Percentiles rank a stretch among this genome's conserved stretches.
Evolutionary conservation across 371 early-diverging fungal species (phyloP).

Genomic region (Mucor indicus): DNA sequence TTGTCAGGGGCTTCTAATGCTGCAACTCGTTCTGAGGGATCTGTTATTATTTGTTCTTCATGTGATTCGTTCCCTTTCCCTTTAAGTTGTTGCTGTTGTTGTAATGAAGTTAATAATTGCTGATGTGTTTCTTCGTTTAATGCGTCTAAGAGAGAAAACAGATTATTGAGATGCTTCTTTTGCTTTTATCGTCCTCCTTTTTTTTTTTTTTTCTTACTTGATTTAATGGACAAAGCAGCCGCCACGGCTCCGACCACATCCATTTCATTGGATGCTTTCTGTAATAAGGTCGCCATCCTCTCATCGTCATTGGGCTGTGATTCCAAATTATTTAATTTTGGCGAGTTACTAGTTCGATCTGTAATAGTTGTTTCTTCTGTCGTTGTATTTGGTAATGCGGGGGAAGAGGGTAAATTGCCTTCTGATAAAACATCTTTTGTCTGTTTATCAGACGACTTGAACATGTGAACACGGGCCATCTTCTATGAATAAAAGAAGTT

Average conservation of each 20-base stretch:
- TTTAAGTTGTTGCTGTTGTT: constrained; percentile 5
- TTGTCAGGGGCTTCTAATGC: constrained; percentile 7
- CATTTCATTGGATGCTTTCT: constrained; percentile 18
- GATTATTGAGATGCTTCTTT: too few relatives aligned
- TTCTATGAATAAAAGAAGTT: too few relatives aligned
- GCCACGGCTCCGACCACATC: constrained; percentile 37
- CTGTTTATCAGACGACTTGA: constrained; percentile 13
- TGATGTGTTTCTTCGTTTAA: constrained; percentile 7
- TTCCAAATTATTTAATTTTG: neutral
- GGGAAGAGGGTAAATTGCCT: constrained; percentile 12
- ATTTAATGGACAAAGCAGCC: constrained; percentile 33
- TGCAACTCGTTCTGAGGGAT: constrained; percentile 17
- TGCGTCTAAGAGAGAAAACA: constrained; percentile 2
- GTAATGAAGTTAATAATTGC: constrained; percentile 5
- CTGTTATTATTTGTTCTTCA: constrained; percentile 4
- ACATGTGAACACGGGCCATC: constrained; percentile 28
- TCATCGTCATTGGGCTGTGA: constrained; percentile 1
- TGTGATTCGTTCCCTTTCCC: neutral
- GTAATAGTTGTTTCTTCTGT: neutral
- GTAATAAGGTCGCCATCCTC: constrained; percentile 16
- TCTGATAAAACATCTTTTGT: neutral
- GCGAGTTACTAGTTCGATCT: too few relatives aligned
- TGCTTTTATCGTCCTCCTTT: too few relatives aligned
- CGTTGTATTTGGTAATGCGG: neutral
- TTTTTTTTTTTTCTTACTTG: constrained; percentile 26